Evolutionary conservation across 441 rosid species (phyloP), one percentile per base, ranked within the genome.

Genomic region (Capsella rubella): DNA sequence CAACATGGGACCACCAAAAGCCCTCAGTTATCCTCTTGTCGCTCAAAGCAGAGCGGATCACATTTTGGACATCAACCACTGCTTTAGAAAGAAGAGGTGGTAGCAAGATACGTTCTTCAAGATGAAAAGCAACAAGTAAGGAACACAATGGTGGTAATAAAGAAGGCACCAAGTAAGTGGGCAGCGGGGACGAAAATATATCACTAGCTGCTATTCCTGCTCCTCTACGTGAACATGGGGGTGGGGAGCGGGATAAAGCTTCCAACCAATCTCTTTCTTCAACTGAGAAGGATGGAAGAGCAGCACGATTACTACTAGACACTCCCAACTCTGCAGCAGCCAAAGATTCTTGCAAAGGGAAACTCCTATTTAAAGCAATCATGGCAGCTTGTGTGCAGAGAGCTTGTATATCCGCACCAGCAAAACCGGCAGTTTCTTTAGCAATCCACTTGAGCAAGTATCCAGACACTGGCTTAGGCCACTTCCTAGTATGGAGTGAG

Each of bases 371-470:
- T 84, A 95, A 80, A 64, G 97, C 95, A 84, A 89, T 81, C 77
- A 91, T 86, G 74, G 90, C 97, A 60, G 97, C 97, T 76, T 91
- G 99, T 43, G 98, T 90, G 81, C 99, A 95, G 67, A 95, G 98
- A 59, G 97, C 91, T 86, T 95, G 97, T 79, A 95, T 82, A 89
- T 95, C 98, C 55, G 99, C 97, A 83, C 99, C 99, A 78, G 97
- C 99, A 90, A 88, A 95, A 53, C 97, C 98, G n/a, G 83, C 87
- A 52, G 99, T 91, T 86, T 83, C 81, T 78, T 82, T 83, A 31
- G 99, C 97, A 87, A 95, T 81, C 96, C 96, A 90, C 76, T 86
- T 82, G 56, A 91, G 92, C 80, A 95, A 82, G 72, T 87, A 83
- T 71, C 96, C 99, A 76, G 85, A 58, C 56, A 95, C 90, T 13